phyloP scores from a whole-genome alignment of 2,329 filamentous ascomycete genomes.

The Cladosporium sp. region DNA sequence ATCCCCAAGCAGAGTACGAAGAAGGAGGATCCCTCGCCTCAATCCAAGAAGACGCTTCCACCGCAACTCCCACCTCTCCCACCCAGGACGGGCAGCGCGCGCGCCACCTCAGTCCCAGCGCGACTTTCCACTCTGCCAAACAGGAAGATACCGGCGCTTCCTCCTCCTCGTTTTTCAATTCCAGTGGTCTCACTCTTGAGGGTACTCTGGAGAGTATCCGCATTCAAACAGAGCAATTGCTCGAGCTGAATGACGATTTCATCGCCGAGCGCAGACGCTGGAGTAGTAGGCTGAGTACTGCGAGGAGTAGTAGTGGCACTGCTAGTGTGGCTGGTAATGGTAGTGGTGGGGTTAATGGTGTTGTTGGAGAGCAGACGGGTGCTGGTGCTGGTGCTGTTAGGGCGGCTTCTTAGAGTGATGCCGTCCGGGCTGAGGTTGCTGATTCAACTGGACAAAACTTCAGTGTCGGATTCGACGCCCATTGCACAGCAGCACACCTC shows the following conservation, averaged over 20 bases:
- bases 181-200: conserved; percentile 25
- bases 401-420: no score
- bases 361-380: no score
- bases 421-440: no score
- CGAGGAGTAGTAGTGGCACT: neutral
- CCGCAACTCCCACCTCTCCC: neutral
- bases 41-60: neutral
- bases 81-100: neutral
- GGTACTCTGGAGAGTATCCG: conserved; percentile 30
- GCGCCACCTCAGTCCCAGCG: neutral
- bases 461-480: no score
- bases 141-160: neutral
- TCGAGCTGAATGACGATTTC: conserved; percentile 33
- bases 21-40: neutral
- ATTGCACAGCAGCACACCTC: no score
- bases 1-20: no score
- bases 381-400: no score
- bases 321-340: neutral
- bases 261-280: conserved; percentile 27
- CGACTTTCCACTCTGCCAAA: neutral
- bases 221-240: conserved; percentile 31
- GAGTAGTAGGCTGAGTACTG: conserved; percentile 16
- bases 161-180: neutral
- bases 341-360: no score
- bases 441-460: no score